Conservation (phyloP, 306 rosid genomes). For the Quercus berberidifolia region DNA sequence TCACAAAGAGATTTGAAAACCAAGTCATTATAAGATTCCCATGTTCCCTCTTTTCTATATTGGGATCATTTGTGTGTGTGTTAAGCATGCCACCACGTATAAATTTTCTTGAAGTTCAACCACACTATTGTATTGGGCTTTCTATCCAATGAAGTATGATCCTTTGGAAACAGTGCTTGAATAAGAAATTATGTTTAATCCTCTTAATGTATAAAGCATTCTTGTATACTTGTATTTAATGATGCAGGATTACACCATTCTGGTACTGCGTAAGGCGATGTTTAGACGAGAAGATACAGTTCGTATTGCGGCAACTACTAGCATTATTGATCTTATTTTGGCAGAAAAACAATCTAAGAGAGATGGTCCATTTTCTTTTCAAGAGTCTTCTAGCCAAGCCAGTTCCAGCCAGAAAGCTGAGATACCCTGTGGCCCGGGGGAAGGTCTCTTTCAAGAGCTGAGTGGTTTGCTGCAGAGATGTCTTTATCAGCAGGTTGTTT, state of each 20-base stretch:
- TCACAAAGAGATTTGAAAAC: background rate
- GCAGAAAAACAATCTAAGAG: constrained; percentile 36
- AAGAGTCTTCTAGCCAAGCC: constrained; percentile 49
- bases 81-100: background rate
- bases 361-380: constrained; percentile 23
- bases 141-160: background rate
- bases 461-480: constrained; percentile 42
- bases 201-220: background rate
- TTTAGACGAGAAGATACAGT: constrained; percentile 35
- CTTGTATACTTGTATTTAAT: background rate
- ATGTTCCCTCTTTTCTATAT: background rate
- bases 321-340: constrained; percentile 33
- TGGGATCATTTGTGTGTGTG: background rate
- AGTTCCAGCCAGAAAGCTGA: constrained; percentile 40
- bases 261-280: constrained; percentile 47
- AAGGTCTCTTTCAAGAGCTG: constrained; percentile 39
- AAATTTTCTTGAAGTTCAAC: background rate
- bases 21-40: background rate
- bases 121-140: background rate
- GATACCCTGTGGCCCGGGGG: constrained; percentile 1
- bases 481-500: constrained; percentile 37
- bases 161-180: background rate
- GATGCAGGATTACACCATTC: constrained; percentile 36
- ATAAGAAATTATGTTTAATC: background rate
- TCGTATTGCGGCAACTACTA: constrained; percentile 37